Conservation (phyloP, 805 yeast genomes). For the Yarrowia bubula region DNA sequence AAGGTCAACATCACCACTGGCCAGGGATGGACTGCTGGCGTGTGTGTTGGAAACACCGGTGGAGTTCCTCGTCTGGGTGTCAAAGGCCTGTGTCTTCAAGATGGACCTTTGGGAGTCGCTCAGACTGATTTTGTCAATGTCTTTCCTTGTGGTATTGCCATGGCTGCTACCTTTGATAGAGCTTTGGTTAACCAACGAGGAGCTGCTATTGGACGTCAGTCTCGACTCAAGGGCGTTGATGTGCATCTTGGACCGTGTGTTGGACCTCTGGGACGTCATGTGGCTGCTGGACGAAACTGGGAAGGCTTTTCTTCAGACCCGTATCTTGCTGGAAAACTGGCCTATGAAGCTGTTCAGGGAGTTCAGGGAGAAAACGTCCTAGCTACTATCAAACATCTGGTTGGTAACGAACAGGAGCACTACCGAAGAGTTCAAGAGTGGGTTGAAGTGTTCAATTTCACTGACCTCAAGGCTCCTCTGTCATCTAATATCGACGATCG, state of each 20-base stretch:
- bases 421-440: conserved; percentile 55
- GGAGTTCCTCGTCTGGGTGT: conserved; percentile 54
- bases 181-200: conserved; percentile 54
- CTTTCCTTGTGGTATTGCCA: conserved; percentile 58
- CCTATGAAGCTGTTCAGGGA: conserved; percentile 54
- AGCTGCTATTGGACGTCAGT: conserved; percentile 56
- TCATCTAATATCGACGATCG: conserved; percentile 59
- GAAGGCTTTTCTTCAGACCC: conserved; percentile 64
- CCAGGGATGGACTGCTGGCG: conserved; percentile 61
- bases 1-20: conserved; percentile 64
- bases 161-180: conserved; percentile 57
- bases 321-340: conserved; percentile 55
- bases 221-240: conserved; percentile 53
- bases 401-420: conserved; percentile 64
- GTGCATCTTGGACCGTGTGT: conserved; percentile 55
- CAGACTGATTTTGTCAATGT: conserved; percentile 53
- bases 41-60: conserved; percentile 54
- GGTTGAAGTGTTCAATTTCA: conserved; percentile 39
- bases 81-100: conserved; percentile 57
- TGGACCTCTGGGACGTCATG: conserved; percentile 62
- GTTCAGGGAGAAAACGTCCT: conserved; percentile 59
- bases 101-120: conserved; percentile 62
- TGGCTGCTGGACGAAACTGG: conserved; percentile 65
- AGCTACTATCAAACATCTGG: conserved; percentile 54
- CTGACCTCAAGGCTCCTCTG: conserved; percentile 41